phyloP scores from a whole-genome alignment of 2,329 filamentous ascomycete genomes.

The Exophiala aquamarina region DNA sequence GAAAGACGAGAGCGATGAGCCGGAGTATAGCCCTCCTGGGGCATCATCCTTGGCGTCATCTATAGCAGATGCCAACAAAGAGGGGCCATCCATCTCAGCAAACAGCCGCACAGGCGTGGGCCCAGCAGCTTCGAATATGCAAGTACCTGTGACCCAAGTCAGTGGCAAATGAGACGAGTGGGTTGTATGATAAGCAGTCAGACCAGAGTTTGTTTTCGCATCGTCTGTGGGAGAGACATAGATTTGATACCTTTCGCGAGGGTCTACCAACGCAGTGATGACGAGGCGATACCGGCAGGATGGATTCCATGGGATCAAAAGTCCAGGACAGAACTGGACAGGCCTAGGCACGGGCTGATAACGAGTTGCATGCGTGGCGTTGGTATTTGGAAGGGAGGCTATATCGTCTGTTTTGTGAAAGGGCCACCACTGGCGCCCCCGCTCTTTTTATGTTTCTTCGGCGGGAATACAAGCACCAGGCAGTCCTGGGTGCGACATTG shows the following conservation, averaged over 20 bases:
- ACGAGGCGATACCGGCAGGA: conserved; percentile 12
- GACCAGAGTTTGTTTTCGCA: background rate
- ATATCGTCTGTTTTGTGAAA: no score
- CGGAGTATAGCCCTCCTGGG: conserved; percentile 19
- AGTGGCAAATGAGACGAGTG: no score
- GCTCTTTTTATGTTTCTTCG: background rate
- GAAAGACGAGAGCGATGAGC: conserved; percentile 18
- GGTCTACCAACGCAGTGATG: conserved; percentile 20
- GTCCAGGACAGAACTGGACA: background rate
- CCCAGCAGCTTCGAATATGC: no score
- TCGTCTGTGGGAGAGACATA: conserved; percentile 18
- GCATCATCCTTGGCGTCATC: background rate
- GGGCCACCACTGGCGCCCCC: no score
- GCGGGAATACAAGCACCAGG: conserved; percentile 1
- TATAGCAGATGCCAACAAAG: no score
- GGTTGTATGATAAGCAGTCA: conserved; percentile 12
- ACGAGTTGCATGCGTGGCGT: background rate
- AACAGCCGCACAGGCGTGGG: no score
- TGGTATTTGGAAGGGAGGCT: no score
- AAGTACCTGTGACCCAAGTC: no score
- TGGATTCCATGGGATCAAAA: conserved; percentile 2
- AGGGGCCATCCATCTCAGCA: no score
- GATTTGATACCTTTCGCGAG: conserved; percentile 23
- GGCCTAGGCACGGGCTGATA: background rate
- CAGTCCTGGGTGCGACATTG: conserved; percentile 1